phyloP scores from a whole-genome alignment of 805 yeast genomes.

The Suhomyces kilbournensis region DNA sequence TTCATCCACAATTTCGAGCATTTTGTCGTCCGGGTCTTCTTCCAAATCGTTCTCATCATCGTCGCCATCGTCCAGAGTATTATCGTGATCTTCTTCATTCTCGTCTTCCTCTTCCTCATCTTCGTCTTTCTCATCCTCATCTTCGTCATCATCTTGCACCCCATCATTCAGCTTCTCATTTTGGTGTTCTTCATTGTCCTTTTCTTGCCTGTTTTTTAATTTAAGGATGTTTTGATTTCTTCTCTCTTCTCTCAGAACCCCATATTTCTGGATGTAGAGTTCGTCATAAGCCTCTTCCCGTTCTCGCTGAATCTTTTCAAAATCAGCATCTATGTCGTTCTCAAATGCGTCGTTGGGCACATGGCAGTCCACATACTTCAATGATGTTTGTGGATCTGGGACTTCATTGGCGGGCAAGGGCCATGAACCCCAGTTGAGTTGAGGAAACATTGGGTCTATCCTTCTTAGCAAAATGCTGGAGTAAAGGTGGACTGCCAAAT shows the following conservation, averaged over 20 bases:
- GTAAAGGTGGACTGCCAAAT: conserved; percentile 65
- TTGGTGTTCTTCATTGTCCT: conserved; percentile 2
- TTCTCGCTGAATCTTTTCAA: neutral
- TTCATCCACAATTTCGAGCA: conserved; percentile 3
- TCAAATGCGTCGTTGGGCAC: conserved; percentile 7
- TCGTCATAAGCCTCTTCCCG: neutral
- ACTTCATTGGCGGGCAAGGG: conserved; percentile 42
- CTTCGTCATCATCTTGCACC: conserved; percentile 10
- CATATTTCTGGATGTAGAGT: neutral
- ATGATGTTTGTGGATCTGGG: conserved; percentile 34
- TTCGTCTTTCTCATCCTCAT: conserved; percentile 3
- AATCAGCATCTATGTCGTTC: conserved; percentile 10
- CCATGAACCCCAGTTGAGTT: conserved; percentile 55
- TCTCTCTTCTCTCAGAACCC: neutral
- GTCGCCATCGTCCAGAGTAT: neutral
- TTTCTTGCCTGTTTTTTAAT: neutral
- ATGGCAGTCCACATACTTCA: conserved; percentile 20
- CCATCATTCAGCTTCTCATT: conserved; percentile 2
- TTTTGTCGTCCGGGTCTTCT: conserved; percentile 8
- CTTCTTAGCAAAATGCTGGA: conserved; percentile 47
- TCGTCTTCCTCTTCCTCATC: conserved; percentile 9
- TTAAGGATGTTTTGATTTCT: neutral
- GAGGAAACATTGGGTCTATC: conserved; percentile 36
- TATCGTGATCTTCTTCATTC: neutral
- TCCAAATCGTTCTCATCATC: conserved; percentile 6